Conservation (phyloP, 1,139 yeast genomes). For the Protomyces inundatus region DNA sequence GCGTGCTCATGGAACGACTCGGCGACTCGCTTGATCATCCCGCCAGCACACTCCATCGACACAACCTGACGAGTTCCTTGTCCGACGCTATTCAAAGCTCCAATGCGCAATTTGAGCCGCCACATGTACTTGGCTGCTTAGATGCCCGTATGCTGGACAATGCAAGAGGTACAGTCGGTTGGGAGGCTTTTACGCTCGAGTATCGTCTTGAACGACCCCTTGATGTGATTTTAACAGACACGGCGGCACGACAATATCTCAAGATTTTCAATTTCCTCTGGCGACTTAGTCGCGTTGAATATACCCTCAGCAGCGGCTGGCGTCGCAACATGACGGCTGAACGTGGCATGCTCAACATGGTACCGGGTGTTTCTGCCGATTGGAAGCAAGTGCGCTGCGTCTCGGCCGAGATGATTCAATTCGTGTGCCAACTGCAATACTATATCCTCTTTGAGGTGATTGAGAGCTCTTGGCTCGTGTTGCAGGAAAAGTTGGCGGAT, state of each 20-base stretch:
- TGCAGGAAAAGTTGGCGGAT: slow-evolving; percentile 36
- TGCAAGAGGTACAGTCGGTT: slow-evolving; percentile 59
- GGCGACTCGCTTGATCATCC: slow-evolving; percentile 54
- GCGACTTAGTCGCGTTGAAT: slow-evolving; percentile 62
- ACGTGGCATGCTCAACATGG: slow-evolving; percentile 32
- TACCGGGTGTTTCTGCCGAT: slow-evolving; percentile 24
- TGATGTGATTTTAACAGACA: slow-evolving; percentile 40
- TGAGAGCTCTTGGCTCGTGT: slow-evolving; percentile 41
- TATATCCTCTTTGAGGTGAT: slow-evolving; percentile 42
- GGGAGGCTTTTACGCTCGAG: slow-evolving; percentile 92
- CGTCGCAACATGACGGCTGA: slow-evolving; percentile 37
- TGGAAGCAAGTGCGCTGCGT: slow-evolving; percentile 38
- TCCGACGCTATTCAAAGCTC: slow-evolving; percentile 64
- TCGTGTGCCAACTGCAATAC: slow-evolving; percentile 41
- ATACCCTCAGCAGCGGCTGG: slow-evolving; percentile 51
- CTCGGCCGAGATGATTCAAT: slow-evolving; percentile 41
- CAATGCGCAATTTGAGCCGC: slow-evolving; percentile 49
- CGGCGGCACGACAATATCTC: slow-evolving; percentile 56
- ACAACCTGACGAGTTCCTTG: slow-evolving; percentile 59
- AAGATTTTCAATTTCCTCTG: slow-evolving; percentile 81
- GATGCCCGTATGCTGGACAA: slow-evolving; percentile 76
- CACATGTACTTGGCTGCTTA: slow-evolving; percentile 49
- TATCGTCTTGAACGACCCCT: slow-evolving; percentile 60
- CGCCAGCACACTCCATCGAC: slow-evolving; percentile 58
- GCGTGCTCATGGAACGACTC: slow-evolving; percentile 57